A percentile compares a stretch with the other conserved stretches of the same genome.
phyloP scores from a whole-genome alignment of 2,329 filamentous ascomycete genomes.

The Proliferodiscus dingleyae region DNA sequence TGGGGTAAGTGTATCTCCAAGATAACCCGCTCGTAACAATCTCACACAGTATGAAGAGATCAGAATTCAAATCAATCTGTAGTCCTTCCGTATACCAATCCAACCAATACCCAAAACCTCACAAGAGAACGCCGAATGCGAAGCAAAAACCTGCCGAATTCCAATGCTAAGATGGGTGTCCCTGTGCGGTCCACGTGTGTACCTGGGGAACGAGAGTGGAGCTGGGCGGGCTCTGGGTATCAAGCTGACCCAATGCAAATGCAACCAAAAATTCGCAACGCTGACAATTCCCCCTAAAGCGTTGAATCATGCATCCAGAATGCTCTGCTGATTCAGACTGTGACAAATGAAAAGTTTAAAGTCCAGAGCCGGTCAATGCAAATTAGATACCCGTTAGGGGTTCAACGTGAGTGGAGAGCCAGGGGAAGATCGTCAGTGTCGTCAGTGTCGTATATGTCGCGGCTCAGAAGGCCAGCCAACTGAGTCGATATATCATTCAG shows the following conservation, averaged over 20 bases:
- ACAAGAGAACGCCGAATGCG: not conserved
- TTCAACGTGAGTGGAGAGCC: constrained; percentile 14
- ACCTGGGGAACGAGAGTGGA: constrained; percentile 22
- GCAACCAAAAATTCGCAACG: constrained; percentile 14
- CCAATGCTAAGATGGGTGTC: not conserved
- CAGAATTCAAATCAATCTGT: not conserved
- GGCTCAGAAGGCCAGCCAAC: constrained; percentile 7
- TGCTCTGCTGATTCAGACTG: constrained; percentile 13
- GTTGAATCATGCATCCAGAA: constrained; percentile 7
- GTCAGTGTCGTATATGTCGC: constrained; percentile 4
- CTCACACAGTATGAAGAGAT: not conserved
- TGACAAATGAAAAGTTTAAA: constrained; percentile 19
- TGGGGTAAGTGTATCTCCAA: not conserved
- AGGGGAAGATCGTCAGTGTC: constrained; percentile 14
- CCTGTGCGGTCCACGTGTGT: constrained; percentile 2
- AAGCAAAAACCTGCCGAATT: not conserved
- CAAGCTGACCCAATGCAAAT: constrained; percentile 29
- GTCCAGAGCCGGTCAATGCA: constrained; percentile 16
- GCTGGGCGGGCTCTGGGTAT: constrained; percentile 32
- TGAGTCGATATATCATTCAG: constrained; percentile 8
- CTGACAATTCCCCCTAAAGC: constrained; percentile 7
- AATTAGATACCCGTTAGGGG: constrained; percentile 21
- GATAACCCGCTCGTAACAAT: not conserved
- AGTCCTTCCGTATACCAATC: not conserved
- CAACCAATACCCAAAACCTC: not conserved